Evolutionary conservation across 768 basidiomycete species (phyloP), one percentile per base, ranked within the genome.

Genomic region (Heimioporus sp.): DNA sequence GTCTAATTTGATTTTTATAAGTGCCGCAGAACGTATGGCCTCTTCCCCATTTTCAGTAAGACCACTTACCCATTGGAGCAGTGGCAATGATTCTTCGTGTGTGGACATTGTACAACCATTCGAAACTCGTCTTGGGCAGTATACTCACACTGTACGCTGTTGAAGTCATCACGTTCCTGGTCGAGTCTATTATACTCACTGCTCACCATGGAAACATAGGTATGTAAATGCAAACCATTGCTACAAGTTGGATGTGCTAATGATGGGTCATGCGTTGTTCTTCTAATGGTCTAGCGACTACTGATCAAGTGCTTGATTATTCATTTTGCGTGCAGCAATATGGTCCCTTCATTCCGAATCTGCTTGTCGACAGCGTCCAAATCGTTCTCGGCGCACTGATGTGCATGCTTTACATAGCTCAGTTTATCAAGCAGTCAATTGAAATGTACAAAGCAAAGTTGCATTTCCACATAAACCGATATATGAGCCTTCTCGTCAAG

Each of bases 61-160:
- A 36, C 10, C 15, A 24, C 9, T 9, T 9, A 4, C 24, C 24
- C 32, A 24, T 24, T 24, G n/a, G 21, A 21, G 35, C 30, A 48
- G 48, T 48, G 31, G 21, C 38, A 15, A 48, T 48, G 48, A 48
- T 48, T 32, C 32, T 48, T 3, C 48, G 48, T 7, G 40, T 48
- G n/a, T 48, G 48, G 48, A 32, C 40, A n/a, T 15, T 48, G 32
- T 41, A 41, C 20, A 41, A 48, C 11, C 48, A 31, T 24, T 48
- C 48, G 10, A 41, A 20, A 20, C 4, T 42, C 5, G n/a, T 48
- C 20, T 17, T 48, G 11, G 32, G 19, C 19, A n/a, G 15, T 9
- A 19, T 48, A 4, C 40, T 48, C 20, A 35, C 35, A 2, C 16
- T 48, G 37, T 41, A 32, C 31, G 5, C 39, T 7, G 11, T 48